Percentiles rank a stretch among this genome's conserved stretches.
These are phyloP conservation scores for Serendipita sp. DNA, from an alignment of 768 basidiomycete species.

Conservation along the genomic window DNA sequence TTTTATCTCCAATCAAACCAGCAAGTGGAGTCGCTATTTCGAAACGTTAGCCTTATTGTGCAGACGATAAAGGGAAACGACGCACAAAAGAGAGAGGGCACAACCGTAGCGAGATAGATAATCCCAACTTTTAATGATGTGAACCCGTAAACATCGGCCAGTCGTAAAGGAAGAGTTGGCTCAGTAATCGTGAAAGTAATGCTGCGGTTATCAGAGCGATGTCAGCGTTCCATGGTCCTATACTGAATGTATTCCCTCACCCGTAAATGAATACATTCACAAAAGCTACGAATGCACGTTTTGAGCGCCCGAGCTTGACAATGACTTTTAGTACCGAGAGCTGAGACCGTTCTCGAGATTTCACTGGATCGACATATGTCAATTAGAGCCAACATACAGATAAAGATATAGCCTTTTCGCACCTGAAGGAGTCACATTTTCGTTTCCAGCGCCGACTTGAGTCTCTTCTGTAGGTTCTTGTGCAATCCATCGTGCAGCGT, in stretches of 20 bases:
- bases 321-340: conserved; percentile 30
- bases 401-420: conserved; percentile 8
- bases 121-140: conserved; percentile 40
- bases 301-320: conserved; percentile 25
- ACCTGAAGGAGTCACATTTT: conserved; percentile 6
- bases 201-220: conserved; percentile 17
- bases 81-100: conserved; percentile 51
- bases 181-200: conserved; percentile 35
- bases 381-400: conserved; percentile 5
- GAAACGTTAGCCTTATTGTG: conserved; percentile 27
- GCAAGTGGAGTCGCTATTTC: conserved; percentile 22
- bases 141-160: conserved; percentile 34
- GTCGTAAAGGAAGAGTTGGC: conserved; percentile 39
- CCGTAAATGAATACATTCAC: conserved; percentile 36
- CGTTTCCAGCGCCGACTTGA: background rate
- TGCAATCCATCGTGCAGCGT: conserved; percentile 31
- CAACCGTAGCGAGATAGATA: conserved; percentile 46
- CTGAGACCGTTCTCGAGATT: background rate
- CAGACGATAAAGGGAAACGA: background rate
- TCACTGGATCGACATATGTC: background rate
- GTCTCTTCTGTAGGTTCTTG: conserved; percentile 21
- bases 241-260: conserved; percentile 19
- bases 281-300: conserved; percentile 33
- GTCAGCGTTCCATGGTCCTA: background rate
- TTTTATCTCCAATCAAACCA: conserved; percentile 42